phyloP scores from a whole-genome alignment of 164 flowering plant genomes.

The Aristolochia californica region DNA sequence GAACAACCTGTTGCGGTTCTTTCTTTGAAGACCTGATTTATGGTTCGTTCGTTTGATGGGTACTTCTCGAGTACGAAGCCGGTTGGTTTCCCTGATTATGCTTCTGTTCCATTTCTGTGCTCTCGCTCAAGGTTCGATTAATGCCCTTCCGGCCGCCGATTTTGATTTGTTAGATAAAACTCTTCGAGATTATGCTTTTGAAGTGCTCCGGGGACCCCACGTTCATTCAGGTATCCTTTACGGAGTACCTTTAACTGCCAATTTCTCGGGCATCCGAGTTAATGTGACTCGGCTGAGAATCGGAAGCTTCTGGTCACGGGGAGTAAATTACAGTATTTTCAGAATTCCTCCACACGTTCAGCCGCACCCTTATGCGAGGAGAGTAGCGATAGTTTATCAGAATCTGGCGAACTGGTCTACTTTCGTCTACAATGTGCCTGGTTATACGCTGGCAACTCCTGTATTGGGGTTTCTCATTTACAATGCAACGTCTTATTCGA shows the following conservation, averaged over 20 bases:
- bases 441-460: conserved; percentile 31
- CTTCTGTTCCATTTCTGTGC: background rate
- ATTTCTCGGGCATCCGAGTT: conserved; percentile 40
- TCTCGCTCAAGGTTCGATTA: conserved; percentile 5
- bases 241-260: conserved; percentile 29
- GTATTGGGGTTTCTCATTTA: conserved; percentile 47
- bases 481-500: conserved; percentile 23
- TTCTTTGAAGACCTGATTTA: background rate
- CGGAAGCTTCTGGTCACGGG: conserved; percentile 40
- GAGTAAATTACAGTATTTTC: conserved; percentile 41
- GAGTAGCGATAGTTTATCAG: conserved; percentile 43
- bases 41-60: background rate
- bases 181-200: conserved; percentile 34
- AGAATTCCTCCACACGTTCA: conserved; percentile 38
- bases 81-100: background rate
- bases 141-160: background rate
- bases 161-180: conserved; percentile 23
- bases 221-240: conserved; percentile 27
- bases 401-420: conserved; percentile 59
- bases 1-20: too few relatives aligned
- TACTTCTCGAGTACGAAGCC: background rate
- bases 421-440: conserved; percentile 30
- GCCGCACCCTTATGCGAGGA: conserved; percentile 37
- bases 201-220: conserved; percentile 24
- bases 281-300: conserved; percentile 36